Conservation (phyloP, 768 basidiomycete genomes). For the Cantharellus anzutake region DNA sequence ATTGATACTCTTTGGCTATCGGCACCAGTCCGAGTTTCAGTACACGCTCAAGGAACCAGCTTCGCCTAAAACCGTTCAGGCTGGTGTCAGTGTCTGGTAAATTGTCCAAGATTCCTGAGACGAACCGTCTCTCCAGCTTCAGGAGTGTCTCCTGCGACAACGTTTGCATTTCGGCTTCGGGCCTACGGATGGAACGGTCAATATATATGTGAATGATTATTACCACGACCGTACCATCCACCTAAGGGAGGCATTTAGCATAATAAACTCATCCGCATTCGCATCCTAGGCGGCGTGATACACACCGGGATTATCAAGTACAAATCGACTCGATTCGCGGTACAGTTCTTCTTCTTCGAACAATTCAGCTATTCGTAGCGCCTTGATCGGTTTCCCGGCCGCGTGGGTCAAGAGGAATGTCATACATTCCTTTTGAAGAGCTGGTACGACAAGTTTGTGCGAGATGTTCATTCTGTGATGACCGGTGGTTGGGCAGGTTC, state of each 20-base stretch:
- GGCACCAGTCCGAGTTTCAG: slow-evolving; percentile 75
- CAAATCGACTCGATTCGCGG: slow-evolving; percentile 78
- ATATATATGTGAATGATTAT: not conserved
- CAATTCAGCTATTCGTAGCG: slow-evolving; percentile 78
- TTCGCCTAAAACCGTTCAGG: slow-evolving; percentile 32
- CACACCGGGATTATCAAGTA: slow-evolving; percentile 79
- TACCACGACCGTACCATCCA: not conserved
- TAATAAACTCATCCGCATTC: not conserved
- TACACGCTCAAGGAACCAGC: slow-evolving; percentile 90
- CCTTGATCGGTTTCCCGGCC: slow-evolving; percentile 81
- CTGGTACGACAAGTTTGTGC: slow-evolving; percentile 69
- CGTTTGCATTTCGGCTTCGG: slow-evolving; percentile 49
- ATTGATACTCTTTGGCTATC: slow-evolving; percentile 89
- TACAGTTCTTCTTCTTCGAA: slow-evolving; percentile 83
- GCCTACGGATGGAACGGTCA: slow-evolving; percentile 7
- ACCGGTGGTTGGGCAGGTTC: not conserved
- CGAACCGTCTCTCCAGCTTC: slow-evolving; percentile 72
- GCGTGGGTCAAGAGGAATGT: slow-evolving; percentile 83
- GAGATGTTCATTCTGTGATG: slow-evolving; percentile 51
- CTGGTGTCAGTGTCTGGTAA: not conserved
- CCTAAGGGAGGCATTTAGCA: not conserved
- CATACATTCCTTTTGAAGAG: slow-evolving; percentile 65
- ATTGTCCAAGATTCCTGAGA: not conserved
- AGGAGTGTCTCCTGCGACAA: slow-evolving; percentile 66
- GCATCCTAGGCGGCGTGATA: slow-evolving; percentile 23